A percentile compares a stretch with the other conserved stretches of the same genome.
phyloP scores from a whole-genome alignment of 2,329 filamentous ascomycete genomes.

The Leptographium radiaticola region DNA sequence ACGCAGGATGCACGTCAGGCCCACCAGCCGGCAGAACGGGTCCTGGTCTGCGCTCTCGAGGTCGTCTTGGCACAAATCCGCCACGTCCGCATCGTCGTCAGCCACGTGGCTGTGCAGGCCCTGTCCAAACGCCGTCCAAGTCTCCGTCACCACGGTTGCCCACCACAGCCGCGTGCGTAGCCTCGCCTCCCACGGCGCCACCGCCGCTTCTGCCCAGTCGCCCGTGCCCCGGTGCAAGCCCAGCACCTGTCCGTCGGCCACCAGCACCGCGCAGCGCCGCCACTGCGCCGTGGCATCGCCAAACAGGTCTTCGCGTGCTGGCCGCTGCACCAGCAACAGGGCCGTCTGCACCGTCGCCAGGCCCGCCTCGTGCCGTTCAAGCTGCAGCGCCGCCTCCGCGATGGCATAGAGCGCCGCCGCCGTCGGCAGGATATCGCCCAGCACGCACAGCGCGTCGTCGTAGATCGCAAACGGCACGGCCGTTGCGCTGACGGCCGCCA shows the following conservation, averaged over 20 bases:
- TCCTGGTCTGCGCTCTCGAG: not conserved
- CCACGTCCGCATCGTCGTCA: not conserved
- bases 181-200: slow-evolving; percentile 1
- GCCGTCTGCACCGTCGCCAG: slow-evolving; percentile 2
- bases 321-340: slow-evolving; percentile 4
- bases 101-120: slow-evolving; percentile 6
- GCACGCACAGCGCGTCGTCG: slow-evolving; percentile 2
- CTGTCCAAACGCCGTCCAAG: slow-evolving; percentile 4
- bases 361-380: not conserved
- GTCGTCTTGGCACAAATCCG: not conserved
- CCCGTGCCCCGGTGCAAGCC: not conserved
- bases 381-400: not conserved
- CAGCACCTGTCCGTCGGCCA: slow-evolving; percentile 1
- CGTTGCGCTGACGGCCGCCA: slow-evolving; percentile 1
- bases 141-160: slow-evolving; percentile 3
- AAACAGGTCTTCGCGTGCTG: not conserved
- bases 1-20: slow-evolving; percentile 2
- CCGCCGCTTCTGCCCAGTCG: not conserved
- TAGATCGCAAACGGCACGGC: slow-evolving; percentile 2
- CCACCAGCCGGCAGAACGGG: not conserved
- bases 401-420: not conserved
- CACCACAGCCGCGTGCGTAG: slow-evolving; percentile 6
- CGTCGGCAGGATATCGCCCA: not conserved
- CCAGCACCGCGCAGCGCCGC: not conserved
- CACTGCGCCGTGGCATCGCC: not conserved